Conservation (phyloP, 805 yeast genomes). For the Saturnispora bothae region DNA sequence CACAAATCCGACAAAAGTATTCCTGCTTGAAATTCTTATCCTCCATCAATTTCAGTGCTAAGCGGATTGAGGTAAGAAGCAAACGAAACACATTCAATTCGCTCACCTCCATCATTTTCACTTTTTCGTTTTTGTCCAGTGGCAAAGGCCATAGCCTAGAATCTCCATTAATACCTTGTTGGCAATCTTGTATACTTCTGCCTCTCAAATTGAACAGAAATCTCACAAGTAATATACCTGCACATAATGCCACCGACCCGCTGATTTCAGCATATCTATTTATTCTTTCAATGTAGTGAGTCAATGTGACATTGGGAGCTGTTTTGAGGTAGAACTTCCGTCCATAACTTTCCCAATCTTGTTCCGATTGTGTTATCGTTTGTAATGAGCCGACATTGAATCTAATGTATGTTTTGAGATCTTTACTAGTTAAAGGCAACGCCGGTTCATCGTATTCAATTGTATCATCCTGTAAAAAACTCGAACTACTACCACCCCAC, state of each 20-base stretch:
- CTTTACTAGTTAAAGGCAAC: constrained; percentile 5
- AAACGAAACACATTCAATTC: constrained; percentile 31
- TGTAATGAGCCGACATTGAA: constrained; percentile 11
- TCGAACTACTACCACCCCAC: constrained; percentile 2
- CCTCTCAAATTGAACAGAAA: constrained; percentile 21
- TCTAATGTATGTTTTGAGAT: constrained; percentile 7
- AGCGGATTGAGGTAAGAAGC: constrained; percentile 29
- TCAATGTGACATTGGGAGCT: constrained; percentile 23
- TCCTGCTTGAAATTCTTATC: constrained; percentile 35
- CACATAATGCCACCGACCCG: constrained; percentile 24
- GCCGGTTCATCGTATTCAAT: not conserved
- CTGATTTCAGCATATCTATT: constrained; percentile 24
- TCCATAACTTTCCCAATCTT: constrained; percentile 11
- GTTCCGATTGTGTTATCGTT: constrained; percentile 4
- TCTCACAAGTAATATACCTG: constrained; percentile 25
- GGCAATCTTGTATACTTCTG: constrained; percentile 5
- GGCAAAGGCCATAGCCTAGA: constrained; percentile 6
- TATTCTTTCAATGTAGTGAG: constrained; percentile 24
- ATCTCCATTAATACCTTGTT: constrained; percentile 4
- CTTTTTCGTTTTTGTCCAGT: not conserved
- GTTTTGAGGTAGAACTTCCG: constrained; percentile 24
- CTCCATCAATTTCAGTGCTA: constrained; percentile 33
- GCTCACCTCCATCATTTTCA: constrained; percentile 25
- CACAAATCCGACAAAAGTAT: constrained; percentile 35
- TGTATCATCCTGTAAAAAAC: not conserved